phyloP scores from a whole-genome alignment of 2,329 filamentous ascomycete species.

The Arthroderma sp. region DNA sequence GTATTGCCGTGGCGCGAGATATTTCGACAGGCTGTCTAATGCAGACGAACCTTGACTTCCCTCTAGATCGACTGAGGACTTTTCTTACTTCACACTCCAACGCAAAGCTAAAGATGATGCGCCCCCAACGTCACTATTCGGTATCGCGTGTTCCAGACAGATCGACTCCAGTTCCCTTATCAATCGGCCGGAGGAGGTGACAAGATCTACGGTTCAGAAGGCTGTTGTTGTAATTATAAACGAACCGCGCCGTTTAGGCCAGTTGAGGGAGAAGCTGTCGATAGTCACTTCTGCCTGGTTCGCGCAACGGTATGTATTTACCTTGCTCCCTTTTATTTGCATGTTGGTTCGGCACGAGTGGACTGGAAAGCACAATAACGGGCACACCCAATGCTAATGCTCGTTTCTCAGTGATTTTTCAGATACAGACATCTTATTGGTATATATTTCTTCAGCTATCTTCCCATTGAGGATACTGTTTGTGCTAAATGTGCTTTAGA shows the following conservation, averaged over 20 bases:
- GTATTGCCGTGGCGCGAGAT: too few relatives aligned
- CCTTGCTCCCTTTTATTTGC: constrained; percentile 1
- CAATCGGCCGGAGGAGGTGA: constrained; percentile 74
- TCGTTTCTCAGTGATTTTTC: constrained; percentile 54
- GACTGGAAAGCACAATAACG: too few relatives aligned
- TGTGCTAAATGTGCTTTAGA: constrained; percentile 32
- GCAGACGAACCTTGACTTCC: not conserved
- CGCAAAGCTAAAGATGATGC: constrained; percentile 29
- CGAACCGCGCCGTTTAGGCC: constrained; percentile 77
- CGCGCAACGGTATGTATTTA: constrained; percentile 53
- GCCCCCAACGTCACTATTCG: constrained; percentile 74
- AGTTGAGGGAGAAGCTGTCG: constrained; percentile 75
- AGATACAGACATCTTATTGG: constrained; percentile 75
- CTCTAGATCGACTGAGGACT: constrained; percentile 72
- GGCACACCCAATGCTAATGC: too few relatives aligned
- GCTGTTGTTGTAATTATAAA: constrained; percentile 92
- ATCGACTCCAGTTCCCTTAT: constrained; percentile 67
- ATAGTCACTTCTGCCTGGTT: constrained; percentile 96
- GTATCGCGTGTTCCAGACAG: constrained; percentile 89
- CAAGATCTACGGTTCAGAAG: constrained; percentile 95
- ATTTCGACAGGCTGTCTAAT: too few relatives aligned
- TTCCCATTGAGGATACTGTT: not conserved
- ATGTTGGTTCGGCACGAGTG: not conserved
- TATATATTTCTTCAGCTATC: constrained; percentile 13
- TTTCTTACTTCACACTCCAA: constrained; percentile 92